Evolutionary conservation across 306 rosid species (phyloP).

Genomic region (Myrica gale): DNA sequence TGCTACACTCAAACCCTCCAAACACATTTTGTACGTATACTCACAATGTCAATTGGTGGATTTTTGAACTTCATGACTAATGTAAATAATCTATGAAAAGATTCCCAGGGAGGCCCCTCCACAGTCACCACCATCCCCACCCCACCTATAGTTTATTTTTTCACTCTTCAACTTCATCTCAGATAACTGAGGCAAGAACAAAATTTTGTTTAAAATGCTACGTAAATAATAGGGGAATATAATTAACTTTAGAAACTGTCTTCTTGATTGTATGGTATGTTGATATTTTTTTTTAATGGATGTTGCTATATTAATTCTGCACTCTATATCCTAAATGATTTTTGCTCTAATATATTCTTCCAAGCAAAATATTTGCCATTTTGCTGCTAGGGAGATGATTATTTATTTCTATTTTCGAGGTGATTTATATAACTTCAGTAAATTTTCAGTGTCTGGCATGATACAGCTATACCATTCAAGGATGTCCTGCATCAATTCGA

Average conservation of each 20-base stretch:
- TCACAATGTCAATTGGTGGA: conserved; percentile 16
- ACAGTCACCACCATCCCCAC: not conserved
- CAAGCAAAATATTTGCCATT: not conserved
- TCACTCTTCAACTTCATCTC: not conserved
- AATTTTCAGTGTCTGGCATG: conserved; percentile 84
- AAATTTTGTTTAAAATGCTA: not conserved
- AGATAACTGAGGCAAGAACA: not conserved
- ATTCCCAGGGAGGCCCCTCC: not conserved
- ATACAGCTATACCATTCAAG: conserved; percentile 73
- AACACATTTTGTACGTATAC: conserved; percentile 16
- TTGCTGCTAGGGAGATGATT: no score
- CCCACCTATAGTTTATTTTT: not conserved
- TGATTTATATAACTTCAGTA: not conserved
- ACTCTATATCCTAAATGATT: not conserved
- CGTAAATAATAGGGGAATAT: not conserved
- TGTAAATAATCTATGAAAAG: not conserved
- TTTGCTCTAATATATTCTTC: not conserved
- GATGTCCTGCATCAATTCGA: conserved; percentile 81
- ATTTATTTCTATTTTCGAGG: no score
- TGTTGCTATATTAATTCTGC: not conserved
- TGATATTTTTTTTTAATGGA: not conserved
- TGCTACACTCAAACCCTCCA: conserved; percentile 18
- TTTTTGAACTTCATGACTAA: not conserved
- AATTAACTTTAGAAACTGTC: not conserved
- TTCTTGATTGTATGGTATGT: not conserved